These are phyloP conservation scores for bread wheat (Triticum aestivum) DNA, from an alignment of 176 grass and related monocot species.

Conservation along the genomic window DNA sequence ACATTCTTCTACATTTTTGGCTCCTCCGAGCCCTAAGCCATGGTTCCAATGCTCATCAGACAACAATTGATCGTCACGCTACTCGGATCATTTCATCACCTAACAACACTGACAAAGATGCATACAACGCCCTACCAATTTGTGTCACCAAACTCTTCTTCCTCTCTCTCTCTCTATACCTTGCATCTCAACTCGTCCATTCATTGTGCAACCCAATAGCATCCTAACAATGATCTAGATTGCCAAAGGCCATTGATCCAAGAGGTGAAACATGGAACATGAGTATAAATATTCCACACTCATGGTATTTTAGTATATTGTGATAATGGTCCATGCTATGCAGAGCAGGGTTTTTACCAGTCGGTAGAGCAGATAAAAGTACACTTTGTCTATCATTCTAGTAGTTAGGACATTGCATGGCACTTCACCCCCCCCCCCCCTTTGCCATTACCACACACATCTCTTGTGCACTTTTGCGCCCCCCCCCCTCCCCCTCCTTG, in stretches of 20 bases:
- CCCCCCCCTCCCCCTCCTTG: no score
- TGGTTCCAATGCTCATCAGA: neutral
- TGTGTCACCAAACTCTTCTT: neutral
- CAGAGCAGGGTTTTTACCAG: neutral
- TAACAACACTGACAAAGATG: neutral
- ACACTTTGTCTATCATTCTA: neutral
- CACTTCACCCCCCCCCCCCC: neutral
- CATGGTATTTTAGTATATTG: neutral
- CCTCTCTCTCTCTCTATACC: neutral
- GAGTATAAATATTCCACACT: neutral
- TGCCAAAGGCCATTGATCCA: neutral
- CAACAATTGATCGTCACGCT: neutral
- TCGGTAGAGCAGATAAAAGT: neutral
- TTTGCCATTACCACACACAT: neutral
- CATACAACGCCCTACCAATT: neutral
- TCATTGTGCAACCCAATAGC: neutral
- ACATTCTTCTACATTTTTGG: neutral
- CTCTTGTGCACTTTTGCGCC: neutral
- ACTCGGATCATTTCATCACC: neutral
- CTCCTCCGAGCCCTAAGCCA: neutral
- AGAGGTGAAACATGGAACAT: neutral
- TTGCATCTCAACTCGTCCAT: neutral
- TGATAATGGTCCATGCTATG: neutral
- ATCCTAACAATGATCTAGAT: neutral
- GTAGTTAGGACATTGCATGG: neutral